Percentiles rank a stretch among this genome's conserved stretches.
These are phyloP conservation scores for Boechera retrofracta DNA, from an alignment of 345 rosid species.

Conservation along the genomic window DNA sequence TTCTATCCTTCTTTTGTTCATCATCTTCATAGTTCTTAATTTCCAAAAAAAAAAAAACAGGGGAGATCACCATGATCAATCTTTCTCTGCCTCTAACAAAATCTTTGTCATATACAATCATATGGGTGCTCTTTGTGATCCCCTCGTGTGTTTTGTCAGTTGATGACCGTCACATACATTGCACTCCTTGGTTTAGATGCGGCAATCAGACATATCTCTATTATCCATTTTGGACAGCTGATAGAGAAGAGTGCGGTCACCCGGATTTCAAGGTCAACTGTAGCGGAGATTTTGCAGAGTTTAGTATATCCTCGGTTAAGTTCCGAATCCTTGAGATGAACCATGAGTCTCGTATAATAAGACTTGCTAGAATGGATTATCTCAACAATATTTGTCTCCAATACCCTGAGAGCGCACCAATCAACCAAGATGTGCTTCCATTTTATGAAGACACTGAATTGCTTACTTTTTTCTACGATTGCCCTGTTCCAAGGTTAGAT, in stretches of 20 bases:
- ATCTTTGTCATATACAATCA: too few relatives aligned
- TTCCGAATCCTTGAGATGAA: conserved; percentile 45
- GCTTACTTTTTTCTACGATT: conserved; percentile 44
- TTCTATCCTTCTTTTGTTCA: too few relatives aligned
- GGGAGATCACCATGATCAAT: too few relatives aligned
- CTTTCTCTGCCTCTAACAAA: too few relatives aligned
- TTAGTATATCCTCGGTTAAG: conserved; percentile 17
- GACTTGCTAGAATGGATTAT: conserved; percentile 46
- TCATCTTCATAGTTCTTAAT: too few relatives aligned
- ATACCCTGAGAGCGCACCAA: not conserved
- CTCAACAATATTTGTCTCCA: conserved; percentile 36
- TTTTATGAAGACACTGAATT: not conserved
- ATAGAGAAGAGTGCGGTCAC: conserved; percentile 44
- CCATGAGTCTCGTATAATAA: not conserved
- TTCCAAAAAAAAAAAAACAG: too few relatives aligned
- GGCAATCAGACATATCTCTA: not conserved
- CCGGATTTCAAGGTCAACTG: conserved; percentile 48
- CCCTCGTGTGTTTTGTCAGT: not conserved
- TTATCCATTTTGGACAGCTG: conserved; percentile 49
- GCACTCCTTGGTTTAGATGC: accelerated
- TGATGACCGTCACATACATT: not conserved
- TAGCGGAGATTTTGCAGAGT: not conserved
- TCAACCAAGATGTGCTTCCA: conserved; percentile 7
- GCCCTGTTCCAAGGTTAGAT: not conserved
- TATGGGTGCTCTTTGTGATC: too few relatives aligned